Percentiles rank a stretch among this genome's conserved stretches.
Conservation (phyloP, 768 basidiomycete genomes). For the Pulveroboletus sp. region DNA sequence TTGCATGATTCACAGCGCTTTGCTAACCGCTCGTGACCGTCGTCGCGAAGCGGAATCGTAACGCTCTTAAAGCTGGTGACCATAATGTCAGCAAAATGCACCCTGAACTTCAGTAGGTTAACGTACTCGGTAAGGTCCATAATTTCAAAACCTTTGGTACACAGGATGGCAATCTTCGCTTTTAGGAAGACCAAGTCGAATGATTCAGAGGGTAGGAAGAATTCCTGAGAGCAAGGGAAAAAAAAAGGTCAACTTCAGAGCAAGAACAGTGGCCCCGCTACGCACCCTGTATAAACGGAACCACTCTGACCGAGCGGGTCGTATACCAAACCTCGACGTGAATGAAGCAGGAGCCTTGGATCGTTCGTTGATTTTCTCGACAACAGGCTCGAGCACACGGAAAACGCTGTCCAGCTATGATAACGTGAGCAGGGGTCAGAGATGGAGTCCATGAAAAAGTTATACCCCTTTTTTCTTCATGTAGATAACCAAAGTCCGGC, state of each 20-base stretch:
- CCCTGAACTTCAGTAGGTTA: not conserved
- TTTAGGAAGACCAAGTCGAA: conserved; percentile 90
- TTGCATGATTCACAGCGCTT: conserved; percentile 77
- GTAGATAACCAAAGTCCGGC: conserved; percentile 86
- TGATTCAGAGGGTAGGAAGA: conserved; percentile 89
- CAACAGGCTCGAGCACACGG: conserved; percentile 96
- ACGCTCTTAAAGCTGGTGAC: conserved; percentile 71
- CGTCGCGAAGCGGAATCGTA: conserved; percentile 82
- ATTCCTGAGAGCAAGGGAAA: conserved; percentile 50
- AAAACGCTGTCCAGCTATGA: conserved; percentile 81
- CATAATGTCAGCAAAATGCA: not conserved
- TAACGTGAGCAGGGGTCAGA: conserved; percentile 4
- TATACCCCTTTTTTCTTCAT: conserved; percentile 90
- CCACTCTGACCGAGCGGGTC: conserved; percentile 85
- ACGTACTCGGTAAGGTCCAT: conserved; percentile 92
- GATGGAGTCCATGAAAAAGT: conserved; percentile 4
- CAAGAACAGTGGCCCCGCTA: not conserved
- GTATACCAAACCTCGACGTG: conserved; percentile 69
- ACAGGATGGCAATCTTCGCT: conserved; percentile 88
- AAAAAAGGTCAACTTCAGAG: not conserved
- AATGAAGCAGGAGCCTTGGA: conserved; percentile 66
- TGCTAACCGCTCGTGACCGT: conserved; percentile 62
- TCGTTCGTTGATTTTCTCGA: conserved; percentile 79
- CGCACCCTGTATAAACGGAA: conserved; percentile 81
- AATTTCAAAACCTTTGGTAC: conserved; percentile 93